A percentile compares a stretch with the other conserved stretches of the same genome.
These are phyloP conservation scores for Leccinellum albellum DNA, from an alignment of 768 basidiomycete species.

Conservation along the genomic window DNA sequence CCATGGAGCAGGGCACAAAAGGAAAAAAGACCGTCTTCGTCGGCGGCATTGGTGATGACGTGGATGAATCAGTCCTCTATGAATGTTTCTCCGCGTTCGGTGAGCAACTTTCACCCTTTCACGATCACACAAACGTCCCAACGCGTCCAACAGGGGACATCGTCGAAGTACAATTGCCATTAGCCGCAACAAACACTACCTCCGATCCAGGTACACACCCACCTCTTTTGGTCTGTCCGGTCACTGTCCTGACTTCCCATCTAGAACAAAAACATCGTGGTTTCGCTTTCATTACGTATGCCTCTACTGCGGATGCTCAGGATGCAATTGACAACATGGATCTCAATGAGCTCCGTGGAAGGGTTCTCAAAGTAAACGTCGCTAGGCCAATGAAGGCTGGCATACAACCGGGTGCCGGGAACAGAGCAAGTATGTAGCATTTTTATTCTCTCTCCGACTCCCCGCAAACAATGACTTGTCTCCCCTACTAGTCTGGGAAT, in stretches of 20 bases:
- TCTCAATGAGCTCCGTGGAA: slow-evolving; percentile 79
- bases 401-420: slow-evolving; percentile 57
- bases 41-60: slow-evolving; percentile 79
- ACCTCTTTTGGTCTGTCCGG: background rate
- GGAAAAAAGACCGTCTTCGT: slow-evolving; percentile 85
- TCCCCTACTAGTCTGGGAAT: slow-evolving; percentile 82
- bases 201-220: slow-evolving; percentile 49
- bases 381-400: slow-evolving; percentile 79
- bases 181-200: slow-evolving; percentile 67
- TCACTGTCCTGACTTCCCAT: background rate
- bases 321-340: slow-evolving; percentile 99
- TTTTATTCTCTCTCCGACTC: background rate
- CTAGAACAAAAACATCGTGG: slow-evolving; percentile 83
- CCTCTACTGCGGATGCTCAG: slow-evolving; percentile 77
- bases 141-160: slow-evolving; percentile 66
- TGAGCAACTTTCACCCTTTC: slow-evolving; percentile 32
- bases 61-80: slow-evolving; percentile 73
- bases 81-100: slow-evolving; percentile 87
- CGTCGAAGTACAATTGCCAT: slow-evolving; percentile 85
- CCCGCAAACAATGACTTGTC: background rate
- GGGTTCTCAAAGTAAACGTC: slow-evolving; percentile 77
- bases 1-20: slow-evolving; percentile 80
- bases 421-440: slow-evolving; percentile 64
- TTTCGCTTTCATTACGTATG: slow-evolving; percentile 89
- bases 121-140: slow-evolving; percentile 1